phyloP scores from a whole-genome alignment of 441 rosid species.

The Aleurites moluccanus region DNA sequence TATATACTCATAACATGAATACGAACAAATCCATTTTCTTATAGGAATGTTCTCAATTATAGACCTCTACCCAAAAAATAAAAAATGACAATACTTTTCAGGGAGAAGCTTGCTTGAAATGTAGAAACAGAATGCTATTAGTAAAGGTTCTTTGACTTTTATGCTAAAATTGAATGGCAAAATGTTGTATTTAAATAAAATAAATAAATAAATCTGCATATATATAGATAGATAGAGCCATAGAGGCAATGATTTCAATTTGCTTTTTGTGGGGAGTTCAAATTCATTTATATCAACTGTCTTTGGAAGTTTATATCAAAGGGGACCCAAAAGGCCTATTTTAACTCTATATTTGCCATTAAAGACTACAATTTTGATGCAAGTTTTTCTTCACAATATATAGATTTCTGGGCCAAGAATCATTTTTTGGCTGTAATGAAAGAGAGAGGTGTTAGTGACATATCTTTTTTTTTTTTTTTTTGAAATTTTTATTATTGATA shows the following conservation, averaged over 20 bases:
- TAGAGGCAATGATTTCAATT: conserved; percentile 24
- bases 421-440: conserved; percentile 28
- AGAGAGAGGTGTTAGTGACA: not conserved
- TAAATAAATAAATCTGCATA: not conserved
- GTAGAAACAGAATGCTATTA: conserved; percentile 29
- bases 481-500: conserved; percentile 14
- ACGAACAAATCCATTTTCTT: not conserved
- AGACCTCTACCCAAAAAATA: not conserved
- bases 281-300: not conserved
- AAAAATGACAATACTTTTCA: conserved; percentile 6
- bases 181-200: not conserved
- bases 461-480: not conserved
- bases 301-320: conserved; percentile 10
- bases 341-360: conserved; percentile 18
- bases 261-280: conserved; percentile 9
- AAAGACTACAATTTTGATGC: not conserved
- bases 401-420: conserved; percentile 33
- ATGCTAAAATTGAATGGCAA: not conserved
- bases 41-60: conserved; percentile 1
- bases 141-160: conserved; percentile 34
- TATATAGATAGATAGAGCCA: not conserved
- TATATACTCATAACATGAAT: too few species aligned
- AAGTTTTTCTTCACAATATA: conserved; percentile 19
- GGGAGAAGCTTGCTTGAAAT: conserved; percentile 30
- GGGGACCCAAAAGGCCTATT: conserved; percentile 24